phyloP scores from a whole-genome alignment of 2,329 filamentous ascomycete species.

The Trichocomaceae sp. region DNA sequence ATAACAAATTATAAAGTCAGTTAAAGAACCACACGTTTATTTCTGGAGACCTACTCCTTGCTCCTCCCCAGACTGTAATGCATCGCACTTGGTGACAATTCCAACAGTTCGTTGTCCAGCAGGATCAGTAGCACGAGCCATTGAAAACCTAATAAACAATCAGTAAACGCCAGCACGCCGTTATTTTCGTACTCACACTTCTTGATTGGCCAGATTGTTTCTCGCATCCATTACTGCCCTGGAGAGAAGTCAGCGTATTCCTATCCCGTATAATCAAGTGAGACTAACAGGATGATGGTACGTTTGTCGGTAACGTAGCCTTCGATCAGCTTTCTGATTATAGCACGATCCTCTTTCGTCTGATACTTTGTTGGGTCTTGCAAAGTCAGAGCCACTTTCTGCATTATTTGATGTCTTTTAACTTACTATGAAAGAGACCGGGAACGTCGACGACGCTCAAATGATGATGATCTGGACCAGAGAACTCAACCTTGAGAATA shows the following conservation, averaged over 20 bases:
- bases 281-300: constrained; percentile 51
- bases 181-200: too few relatives aligned
- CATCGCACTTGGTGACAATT: constrained; percentile 34
- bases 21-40: background rate
- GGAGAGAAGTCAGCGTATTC: background rate
- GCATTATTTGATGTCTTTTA: background rate
- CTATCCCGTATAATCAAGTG: too few relatives aligned
- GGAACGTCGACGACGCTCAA: constrained; percentile 43
- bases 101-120: constrained; percentile 30
- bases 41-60: constrained; percentile 11
- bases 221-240: constrained; percentile 29
- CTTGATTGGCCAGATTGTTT: constrained; percentile 50
- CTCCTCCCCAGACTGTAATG: constrained; percentile 23
- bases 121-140: constrained; percentile 17
- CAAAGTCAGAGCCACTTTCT: background rate
- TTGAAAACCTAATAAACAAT: background rate
- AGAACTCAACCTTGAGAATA: constrained; percentile 39
- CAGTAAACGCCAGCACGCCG: too few relatives aligned
- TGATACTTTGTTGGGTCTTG: constrained; percentile 44
- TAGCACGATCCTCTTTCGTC: constrained; percentile 48
- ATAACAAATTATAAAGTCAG: background rate
- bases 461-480: constrained; percentile 33
- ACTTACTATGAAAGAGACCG: constrained; percentile 33
- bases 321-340: constrained; percentile 44
- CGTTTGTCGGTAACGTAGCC: constrained; percentile 49